Evolutionary conservation across 23 red algal species (phyloP).

Genomic region (Pyropia yezoensis): DNA sequence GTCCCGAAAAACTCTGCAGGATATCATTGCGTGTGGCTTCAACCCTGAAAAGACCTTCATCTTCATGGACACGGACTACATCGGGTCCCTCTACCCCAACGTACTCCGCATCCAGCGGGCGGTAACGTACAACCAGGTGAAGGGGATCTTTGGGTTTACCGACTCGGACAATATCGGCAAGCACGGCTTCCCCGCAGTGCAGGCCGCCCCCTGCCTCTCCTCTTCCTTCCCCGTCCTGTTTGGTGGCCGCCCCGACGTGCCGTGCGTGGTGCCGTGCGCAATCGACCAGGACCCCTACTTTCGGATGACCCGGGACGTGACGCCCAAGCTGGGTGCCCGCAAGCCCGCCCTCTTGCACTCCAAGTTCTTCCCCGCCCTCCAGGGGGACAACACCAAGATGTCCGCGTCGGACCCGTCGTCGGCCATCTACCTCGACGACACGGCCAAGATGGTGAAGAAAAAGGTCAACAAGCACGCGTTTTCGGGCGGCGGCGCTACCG

Average conservation of each 20-base stretch:
- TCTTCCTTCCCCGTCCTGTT: conserved; percentile 83
- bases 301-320: conserved; percentile 85
- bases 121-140: conserved; percentile 86
- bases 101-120: conserved; percentile 77
- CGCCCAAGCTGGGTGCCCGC: conserved; percentile 40
- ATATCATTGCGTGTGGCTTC: conserved; percentile 94
- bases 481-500: conserved; percentile 80
- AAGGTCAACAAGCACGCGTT: conserved; percentile 99
- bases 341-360: conserved; percentile 95
- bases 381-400: conserved; percentile 97
- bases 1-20: not conserved
- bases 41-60: conserved; percentile 85
- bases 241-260: conserved; percentile 32
- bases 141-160: conserved; percentile 91
- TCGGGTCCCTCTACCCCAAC: conserved; percentile 71
- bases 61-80: conserved; percentile 81
- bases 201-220: conserved; percentile 87
- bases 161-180: conserved; percentile 98
- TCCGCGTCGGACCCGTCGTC: conserved; percentile 52
- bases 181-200: conserved; percentile 88
- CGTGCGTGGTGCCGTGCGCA: conserved; percentile 93
- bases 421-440: conserved; percentile 89
- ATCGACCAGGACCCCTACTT: conserved; percentile 99
- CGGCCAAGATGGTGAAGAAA: conserved; percentile 72
- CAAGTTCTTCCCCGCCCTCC: conserved; percentile 98